A percentile compares a stretch with the other conserved stretches of the same genome.
Evolutionary conservation across 2,329 filamentous ascomycete genomes (phyloP).

Genomic region (Parascedosporium putredinis): DNA sequence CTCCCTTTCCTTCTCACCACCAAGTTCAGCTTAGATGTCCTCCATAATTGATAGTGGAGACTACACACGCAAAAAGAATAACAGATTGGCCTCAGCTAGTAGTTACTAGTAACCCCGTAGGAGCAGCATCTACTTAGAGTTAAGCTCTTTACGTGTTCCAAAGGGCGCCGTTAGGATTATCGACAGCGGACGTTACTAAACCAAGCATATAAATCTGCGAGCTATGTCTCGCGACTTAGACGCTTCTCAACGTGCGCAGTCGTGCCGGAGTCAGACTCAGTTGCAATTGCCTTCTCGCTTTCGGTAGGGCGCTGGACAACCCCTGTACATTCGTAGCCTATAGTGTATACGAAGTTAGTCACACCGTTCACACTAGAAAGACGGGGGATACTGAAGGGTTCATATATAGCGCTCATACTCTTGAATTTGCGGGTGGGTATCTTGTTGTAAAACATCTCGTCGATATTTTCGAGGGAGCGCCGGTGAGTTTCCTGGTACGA

Average conservation of each 20-base stretch:
- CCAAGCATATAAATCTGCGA: background rate
- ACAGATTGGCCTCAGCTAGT: too few relatives aligned
- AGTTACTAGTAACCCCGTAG: too few relatives aligned
- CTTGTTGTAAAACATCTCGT: conserved; percentile 11
- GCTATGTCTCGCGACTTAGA: conserved; percentile 3
- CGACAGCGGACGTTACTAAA: background rate
- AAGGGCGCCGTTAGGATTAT: background rate
- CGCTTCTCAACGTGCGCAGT: conserved; percentile 8
- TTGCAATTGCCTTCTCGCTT: conserved; percentile 8
- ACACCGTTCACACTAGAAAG: background rate
- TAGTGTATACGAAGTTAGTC: conserved; percentile 1
- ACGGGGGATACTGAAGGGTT: too few relatives aligned
- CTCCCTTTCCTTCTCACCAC: too few relatives aligned
- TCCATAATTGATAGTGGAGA: too few relatives aligned
- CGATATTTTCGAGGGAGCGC: conserved; percentile 10
- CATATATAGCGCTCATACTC: conserved; percentile 8
- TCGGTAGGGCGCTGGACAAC: conserved; percentile 1
- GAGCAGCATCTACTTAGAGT: background rate
- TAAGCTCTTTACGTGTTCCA: background rate
- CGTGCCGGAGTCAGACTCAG: conserved; percentile 5
- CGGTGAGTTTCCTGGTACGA: conserved; percentile 9
- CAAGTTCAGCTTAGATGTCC: too few relatives aligned
- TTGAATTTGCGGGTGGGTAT: conserved; percentile 10
- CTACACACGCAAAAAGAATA: too few relatives aligned
- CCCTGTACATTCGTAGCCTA: conserved; percentile 10